These are phyloP conservation scores for Adansonia grandidieri DNA, from an alignment of 441 rosid genomes.

Conservation along the genomic window DNA sequence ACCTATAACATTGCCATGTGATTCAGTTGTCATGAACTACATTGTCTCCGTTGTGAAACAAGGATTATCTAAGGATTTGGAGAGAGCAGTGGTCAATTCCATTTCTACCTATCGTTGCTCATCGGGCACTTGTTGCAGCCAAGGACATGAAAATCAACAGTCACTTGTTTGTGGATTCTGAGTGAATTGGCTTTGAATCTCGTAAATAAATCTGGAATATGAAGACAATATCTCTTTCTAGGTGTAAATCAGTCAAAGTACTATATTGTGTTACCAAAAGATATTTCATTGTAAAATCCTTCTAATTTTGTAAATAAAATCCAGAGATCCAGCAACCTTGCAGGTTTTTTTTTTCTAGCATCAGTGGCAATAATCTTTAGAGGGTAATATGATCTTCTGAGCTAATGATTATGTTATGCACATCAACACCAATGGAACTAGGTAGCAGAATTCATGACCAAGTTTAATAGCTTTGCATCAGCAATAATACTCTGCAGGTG, in stretches of 20 bases:
- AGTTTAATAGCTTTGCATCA: not conserved
- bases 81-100: constrained; percentile 21
- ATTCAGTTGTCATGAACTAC: constrained; percentile 41
- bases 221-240: not conserved
- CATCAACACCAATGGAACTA: not conserved
- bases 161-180: constrained; percentile 6
- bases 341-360: not conserved
- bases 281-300: too few species aligned
- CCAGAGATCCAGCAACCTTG: not conserved
- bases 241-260: not conserved
- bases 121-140: not conserved
- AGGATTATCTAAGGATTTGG: constrained; percentile 20
- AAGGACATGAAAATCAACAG: not conserved
- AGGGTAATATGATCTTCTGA: not conserved
- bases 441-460: not conserved
- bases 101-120: not conserved
- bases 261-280: not conserved
- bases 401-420: not conserved
- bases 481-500: not conserved
- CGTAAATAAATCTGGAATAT: not conserved
- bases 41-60: constrained; percentile 27
- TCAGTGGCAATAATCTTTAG: not conserved
- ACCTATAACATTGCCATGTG: constrained; percentile 45
- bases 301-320: not conserved
- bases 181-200: not conserved